Evolutionary conservation across 805 yeast species (phyloP).

Genomic region (Maudiozyma serrabonitensis): DNA sequence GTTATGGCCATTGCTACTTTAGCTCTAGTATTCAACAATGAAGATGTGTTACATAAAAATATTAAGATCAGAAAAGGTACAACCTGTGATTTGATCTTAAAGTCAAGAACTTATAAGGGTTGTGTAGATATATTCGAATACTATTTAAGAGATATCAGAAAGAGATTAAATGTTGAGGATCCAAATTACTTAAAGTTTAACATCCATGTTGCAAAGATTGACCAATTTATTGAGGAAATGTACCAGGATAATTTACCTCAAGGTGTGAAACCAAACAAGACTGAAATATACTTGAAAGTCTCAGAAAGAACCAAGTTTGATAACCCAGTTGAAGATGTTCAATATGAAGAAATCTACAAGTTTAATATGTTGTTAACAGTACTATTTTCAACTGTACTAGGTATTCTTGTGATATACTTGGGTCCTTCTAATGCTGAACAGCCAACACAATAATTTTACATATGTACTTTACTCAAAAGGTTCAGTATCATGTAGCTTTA

Average conservation of each 20-base stretch:
- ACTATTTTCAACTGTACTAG: slow-evolving; percentile 10
- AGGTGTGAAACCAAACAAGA: slow-evolving; percentile 37
- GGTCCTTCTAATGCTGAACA: neutral
- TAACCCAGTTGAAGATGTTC: slow-evolving; percentile 14
- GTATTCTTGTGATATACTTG: neutral
- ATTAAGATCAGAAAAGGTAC: slow-evolving; percentile 89
- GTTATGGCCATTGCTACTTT: slow-evolving; percentile 98
- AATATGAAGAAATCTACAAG: slow-evolving; percentile 20
- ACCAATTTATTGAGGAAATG: slow-evolving; percentile 74
- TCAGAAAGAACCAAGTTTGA: slow-evolving; percentile 37
- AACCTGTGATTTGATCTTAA: slow-evolving; percentile 65
- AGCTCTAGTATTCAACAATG: slow-evolving; percentile 76
- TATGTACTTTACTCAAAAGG: too few relatives aligned
- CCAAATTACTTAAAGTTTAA: slow-evolving; percentile 81
- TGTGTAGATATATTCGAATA: slow-evolving; percentile 68
- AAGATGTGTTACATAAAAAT: slow-evolving; percentile 53
- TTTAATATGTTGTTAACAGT: slow-evolving; percentile 19
- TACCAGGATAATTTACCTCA: slow-evolving; percentile 54
- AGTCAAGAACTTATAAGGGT: slow-evolving; percentile 64
- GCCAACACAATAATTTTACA: too few relatives aligned
- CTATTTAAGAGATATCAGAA: slow-evolving; percentile 68
- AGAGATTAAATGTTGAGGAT: slow-evolving; percentile 67
- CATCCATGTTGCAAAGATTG: slow-evolving; percentile 77
- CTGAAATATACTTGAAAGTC: slow-evolving; percentile 32
- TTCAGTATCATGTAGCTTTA: too few relatives aligned